phyloP scores from a whole-genome alignment of 2,329 filamentous ascomycete genomes.

The Magnaporthiopsis poae region DNA sequence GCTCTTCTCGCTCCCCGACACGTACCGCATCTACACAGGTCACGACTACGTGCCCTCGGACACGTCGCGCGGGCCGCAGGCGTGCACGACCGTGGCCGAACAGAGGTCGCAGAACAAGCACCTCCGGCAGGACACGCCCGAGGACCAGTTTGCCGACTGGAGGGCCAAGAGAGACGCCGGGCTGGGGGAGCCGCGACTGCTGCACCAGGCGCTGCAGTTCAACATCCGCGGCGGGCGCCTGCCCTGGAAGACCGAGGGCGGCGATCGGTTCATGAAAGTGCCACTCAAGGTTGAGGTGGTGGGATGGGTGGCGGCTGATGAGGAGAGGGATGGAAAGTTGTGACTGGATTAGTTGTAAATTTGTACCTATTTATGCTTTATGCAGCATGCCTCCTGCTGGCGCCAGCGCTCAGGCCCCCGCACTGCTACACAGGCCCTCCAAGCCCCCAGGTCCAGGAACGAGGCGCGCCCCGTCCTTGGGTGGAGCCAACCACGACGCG shows the following conservation, averaged over 20 bases:
- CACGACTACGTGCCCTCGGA: conserved; percentile 41
- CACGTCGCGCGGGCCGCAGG: conserved; percentile 20
- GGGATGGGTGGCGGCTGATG: neutral
- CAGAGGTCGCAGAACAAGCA: conserved; percentile 40
- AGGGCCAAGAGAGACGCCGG: conserved; percentile 32
- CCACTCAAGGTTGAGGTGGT: conserved; percentile 20
- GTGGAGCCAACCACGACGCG: neutral
- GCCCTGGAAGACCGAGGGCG: conserved; percentile 23
- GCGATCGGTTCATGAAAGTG: conserved; percentile 26
- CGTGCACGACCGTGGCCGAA: conserved; percentile 35
- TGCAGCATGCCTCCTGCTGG: neutral
- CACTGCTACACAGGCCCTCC: neutral
- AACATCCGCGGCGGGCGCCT: conserved; percentile 41
- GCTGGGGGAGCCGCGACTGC: conserved; percentile 34
- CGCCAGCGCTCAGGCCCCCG: no score
- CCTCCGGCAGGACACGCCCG: conserved; percentile 29
- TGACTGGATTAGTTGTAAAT: neutral
- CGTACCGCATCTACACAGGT: conserved; percentile 42
- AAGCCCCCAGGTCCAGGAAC: neutral
- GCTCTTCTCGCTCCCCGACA: conserved; percentile 31
- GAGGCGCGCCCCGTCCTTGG: no score
- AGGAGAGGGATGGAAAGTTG: neutral
- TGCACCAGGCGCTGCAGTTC: conserved; percentile 42
- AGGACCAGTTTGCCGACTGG: conserved; percentile 35
- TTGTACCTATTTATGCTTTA: neutral